Evolutionary conservation across 129 eudicot genomes (phyloP).

Genomic region (Saussurea involucrata): DNA sequence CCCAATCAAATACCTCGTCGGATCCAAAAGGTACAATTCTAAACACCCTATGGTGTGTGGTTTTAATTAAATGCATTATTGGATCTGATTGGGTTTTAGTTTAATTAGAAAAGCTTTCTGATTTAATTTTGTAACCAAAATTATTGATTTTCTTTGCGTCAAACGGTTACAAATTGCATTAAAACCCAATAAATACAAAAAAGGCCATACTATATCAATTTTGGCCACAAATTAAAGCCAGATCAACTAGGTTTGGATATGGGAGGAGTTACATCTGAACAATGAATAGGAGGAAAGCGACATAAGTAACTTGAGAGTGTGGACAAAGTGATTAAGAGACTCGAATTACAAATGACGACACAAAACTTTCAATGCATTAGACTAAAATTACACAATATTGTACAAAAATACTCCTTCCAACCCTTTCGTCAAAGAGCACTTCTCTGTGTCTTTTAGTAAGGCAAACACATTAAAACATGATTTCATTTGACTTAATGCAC

Average conservation of each 20-base stretch:
- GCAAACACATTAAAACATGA: background rate
- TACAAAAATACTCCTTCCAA: background rate
- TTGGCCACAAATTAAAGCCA: conserved; percentile 5
- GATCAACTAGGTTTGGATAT: background rate
- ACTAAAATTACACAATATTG: background rate
- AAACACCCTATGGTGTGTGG: too few relatives aligned
- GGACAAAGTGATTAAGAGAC: conserved; percentile 8
- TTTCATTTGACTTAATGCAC: background rate
- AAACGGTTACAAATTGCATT: too few relatives aligned
- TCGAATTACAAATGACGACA: background rate
- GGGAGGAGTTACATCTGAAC: background rate
- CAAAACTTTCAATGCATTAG: background rate
- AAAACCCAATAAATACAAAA: too few relatives aligned
- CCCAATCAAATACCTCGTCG: too few relatives aligned
- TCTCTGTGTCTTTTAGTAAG: background rate
- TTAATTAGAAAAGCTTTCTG: too few relatives aligned
- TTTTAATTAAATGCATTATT: too few relatives aligned
- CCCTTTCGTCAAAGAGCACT: background rate
- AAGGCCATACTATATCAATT: background rate
- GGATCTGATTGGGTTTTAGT: too few relatives aligned
- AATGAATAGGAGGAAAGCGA: background rate
- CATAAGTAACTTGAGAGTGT: background rate
- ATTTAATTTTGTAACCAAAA: too few relatives aligned
- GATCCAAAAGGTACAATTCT: too few relatives aligned
- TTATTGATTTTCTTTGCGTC: too few relatives aligned